Evolutionary conservation across 2,329 filamentous ascomycete species (phyloP).

Genomic region (Mycogone perniciosa): DNA sequence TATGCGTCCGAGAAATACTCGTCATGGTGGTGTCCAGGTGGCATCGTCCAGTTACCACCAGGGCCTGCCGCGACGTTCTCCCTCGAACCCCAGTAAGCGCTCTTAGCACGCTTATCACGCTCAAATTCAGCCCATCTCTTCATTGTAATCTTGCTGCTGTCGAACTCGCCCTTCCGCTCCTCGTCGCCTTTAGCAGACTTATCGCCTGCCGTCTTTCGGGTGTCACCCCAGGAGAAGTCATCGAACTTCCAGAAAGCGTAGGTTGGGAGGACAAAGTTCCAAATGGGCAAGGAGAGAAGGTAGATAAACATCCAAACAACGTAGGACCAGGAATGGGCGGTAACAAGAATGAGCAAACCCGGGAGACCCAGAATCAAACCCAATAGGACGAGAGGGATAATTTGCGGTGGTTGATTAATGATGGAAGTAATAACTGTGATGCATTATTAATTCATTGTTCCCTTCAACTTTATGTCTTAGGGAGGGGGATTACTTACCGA

Average conservation of each 20-base stretch:
- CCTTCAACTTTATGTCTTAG: neutral
- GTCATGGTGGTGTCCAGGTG: constrained; percentile 44
- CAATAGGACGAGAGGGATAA: constrained; percentile 86
- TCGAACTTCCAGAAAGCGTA: constrained; percentile 99
- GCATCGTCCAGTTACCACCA: constrained; percentile 37
- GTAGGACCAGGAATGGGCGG: constrained; percentile 87
- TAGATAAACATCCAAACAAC: constrained; percentile 98
- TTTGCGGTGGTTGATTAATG: constrained; percentile 65
- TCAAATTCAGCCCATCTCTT: constrained; percentile 98
- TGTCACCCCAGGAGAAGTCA: constrained; percentile 99
- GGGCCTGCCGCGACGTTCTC: constrained; percentile 43
- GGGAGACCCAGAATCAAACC: constrained; percentile 90
- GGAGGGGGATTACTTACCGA: constrained; percentile 56
- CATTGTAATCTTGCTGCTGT: constrained; percentile 99
- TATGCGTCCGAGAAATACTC: constrained; percentile 51
- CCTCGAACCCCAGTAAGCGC: constrained; percentile 45
- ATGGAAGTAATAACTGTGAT: constrained; percentile 75
- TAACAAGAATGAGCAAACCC: constrained; percentile 83
- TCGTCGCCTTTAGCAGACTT: constrained; percentile 80
- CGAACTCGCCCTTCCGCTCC: constrained; percentile 91
- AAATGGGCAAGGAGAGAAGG: constrained; percentile 83
- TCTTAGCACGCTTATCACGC: constrained; percentile 48
- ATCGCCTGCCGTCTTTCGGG: constrained; percentile 88
- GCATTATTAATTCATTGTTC: neutral
- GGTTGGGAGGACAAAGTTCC: constrained; percentile 91